Evolutionary conservation across 208 protist species (phyloP), one percentile per base, ranked within the genome.

Genomic region (Acanthamoeba divionensis): DNA sequence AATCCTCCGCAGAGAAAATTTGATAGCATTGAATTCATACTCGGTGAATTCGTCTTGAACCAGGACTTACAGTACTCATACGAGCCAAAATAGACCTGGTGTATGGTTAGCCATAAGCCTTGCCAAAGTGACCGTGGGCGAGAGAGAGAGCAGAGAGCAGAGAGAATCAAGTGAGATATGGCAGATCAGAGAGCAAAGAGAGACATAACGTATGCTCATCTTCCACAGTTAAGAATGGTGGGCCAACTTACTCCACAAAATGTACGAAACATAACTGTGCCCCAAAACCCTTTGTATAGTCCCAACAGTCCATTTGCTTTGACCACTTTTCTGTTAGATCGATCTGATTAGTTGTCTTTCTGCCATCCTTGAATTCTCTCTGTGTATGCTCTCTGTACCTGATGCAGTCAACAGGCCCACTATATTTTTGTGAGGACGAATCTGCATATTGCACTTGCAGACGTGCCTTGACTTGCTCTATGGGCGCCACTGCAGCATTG

Each of bases 231-330:
- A 41, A 41, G 36, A 41, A 41, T 41, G 36, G 5, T 41, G 36
- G 5, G 36, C 36, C 36, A 41, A 41, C 36, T 41, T 41, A 41
- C 77, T 26, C 77, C 52, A 33, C 77, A 86, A 57, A 86, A 86
- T 36, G 77, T 66, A 26, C 77, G 77, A 31, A 86, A 86, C 38
- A 67, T 67, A 57, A 86, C 47, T 33, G 77, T 86, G 54, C 77
- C 77, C 77, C 77, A 86, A 36, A 86, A 86, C 6, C 77, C 77
- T 57, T 66, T 86, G 77, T 86, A 86, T 24, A 86, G 7, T 36
- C 77, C 77, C 33, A 47, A 26, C 9, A 86, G 6, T n/a, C 77
- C 77, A 18, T 57, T 57, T 47, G 62, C 77, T 33, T 48, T 63
- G 6, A 86, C 77, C 48, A 85, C 50, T 85, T 85, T 57, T 24